Evolutionary conservation across 108 stramenopile genomes (phyloP).

Genomic region (Pseudonitzschia delicatissima): DNA sequence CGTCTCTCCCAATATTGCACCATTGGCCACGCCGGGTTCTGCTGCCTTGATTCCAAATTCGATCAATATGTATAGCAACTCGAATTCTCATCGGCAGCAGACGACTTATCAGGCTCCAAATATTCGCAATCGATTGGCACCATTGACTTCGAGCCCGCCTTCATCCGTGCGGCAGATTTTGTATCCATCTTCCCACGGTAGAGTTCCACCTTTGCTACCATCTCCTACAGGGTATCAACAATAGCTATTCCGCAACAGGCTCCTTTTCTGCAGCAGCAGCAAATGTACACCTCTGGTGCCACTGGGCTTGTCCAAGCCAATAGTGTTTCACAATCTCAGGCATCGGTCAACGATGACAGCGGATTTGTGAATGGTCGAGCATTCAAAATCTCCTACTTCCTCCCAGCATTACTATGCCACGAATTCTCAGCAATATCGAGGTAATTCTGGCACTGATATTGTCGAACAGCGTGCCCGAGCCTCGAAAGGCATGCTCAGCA

Average conservation of each 20-base stretch:
- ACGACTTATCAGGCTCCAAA: not conserved
- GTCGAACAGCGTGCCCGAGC: not conserved
- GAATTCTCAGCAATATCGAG: not conserved
- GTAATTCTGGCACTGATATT: not conserved
- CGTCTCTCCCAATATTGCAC: slow-evolving; percentile 23
- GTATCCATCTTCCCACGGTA: not conserved
- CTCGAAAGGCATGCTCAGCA: slow-evolving; percentile 81
- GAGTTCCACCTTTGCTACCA: slow-evolving; percentile 5
- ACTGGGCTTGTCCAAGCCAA: not conserved
- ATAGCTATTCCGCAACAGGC: not conserved
- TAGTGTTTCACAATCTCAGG: slow-evolving; percentile 42
- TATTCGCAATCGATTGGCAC: slow-evolving; percentile 13
- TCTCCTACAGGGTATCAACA: slow-evolving; percentile 9
- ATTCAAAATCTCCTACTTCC: slow-evolving; percentile 28
- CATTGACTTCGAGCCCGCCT: slow-evolving; percentile 29
- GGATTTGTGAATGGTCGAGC: slow-evolving; percentile 85
- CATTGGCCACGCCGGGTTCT: slow-evolving; percentile 2
- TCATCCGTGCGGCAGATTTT: slow-evolving; percentile 8
- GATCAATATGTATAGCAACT: not conserved
- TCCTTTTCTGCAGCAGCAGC: slow-evolving; percentile 9
- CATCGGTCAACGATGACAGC: slow-evolving; percentile 44
- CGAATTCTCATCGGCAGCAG: not conserved
- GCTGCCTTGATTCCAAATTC: slow-evolving; percentile 12
- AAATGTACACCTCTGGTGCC: not conserved
- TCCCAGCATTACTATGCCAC: slow-evolving; percentile 18